These are phyloP conservation scores for Ceraceosorus bombacis DNA, from an alignment of 1,284 basidiomycete genomes.

Conservation along the genomic window DNA sequence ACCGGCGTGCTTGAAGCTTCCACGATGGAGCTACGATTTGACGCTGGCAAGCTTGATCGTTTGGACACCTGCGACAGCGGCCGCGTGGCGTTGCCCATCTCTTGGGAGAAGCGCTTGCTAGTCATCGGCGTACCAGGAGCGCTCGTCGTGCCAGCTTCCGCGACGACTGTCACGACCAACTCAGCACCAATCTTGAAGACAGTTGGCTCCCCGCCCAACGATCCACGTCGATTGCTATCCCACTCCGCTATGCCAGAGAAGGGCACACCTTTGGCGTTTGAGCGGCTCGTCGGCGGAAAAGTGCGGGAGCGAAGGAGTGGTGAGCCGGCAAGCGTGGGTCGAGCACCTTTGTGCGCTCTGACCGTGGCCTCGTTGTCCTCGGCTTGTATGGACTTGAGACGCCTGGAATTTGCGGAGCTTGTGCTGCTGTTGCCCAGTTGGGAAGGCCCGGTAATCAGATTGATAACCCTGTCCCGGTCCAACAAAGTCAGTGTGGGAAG, in stretches of 20 bases:
- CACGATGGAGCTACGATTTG: slow-evolving; percentile 37
- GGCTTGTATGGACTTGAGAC: background rate
- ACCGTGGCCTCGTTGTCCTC: slow-evolving; percentile 22
- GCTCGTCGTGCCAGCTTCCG: slow-evolving; percentile 21
- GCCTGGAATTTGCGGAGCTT: background rate
- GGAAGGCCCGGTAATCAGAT: background rate
- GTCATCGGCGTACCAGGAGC: slow-evolving; percentile 29
- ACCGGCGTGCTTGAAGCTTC: slow-evolving; percentile 23
- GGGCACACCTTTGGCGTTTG: slow-evolving; percentile 10
- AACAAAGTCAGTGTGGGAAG: slow-evolving; percentile 33
- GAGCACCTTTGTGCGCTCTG: slow-evolving; percentile 3
- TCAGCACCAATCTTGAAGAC: slow-evolving; percentile 30
- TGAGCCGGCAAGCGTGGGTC: slow-evolving; percentile 21
- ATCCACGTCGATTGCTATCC: background rate
- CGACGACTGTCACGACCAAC: slow-evolving; percentile 22
- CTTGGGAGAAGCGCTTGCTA: slow-evolving; percentile 38
- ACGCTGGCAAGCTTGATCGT: slow-evolving; percentile 37
- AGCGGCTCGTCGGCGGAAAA: slow-evolving; percentile 14
- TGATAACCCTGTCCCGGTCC: slow-evolving; percentile 12
- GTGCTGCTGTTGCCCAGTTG: background rate
- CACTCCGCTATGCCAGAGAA: slow-evolving; percentile 31
- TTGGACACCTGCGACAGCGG: slow-evolving; percentile 36
- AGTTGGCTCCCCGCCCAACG: slow-evolving; percentile 4
- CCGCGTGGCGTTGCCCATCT: slow-evolving; percentile 25
- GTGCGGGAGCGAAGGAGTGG: slow-evolving; percentile 18